Base-by-base conservation (phyloP, 2,329 filamentous ascomycete genomes). In the Nemania abortiva region DNA sequence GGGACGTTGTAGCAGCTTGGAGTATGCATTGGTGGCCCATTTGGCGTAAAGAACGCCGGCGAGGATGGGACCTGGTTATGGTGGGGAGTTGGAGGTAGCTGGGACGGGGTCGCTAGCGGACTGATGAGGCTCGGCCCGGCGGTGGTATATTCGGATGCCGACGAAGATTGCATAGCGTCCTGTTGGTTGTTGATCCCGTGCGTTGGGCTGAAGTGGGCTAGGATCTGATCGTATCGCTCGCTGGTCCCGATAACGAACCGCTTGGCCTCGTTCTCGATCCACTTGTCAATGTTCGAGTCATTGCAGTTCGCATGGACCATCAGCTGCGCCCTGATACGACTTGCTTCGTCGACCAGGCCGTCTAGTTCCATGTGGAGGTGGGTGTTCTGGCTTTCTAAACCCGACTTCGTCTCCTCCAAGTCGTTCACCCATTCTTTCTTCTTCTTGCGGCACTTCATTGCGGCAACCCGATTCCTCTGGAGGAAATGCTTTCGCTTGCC, bases 371-470 rank as follows among this genome's bases (percentile, higher is more conserved):
- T 74, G 13, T 83, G 83, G 37, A 88, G 79, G 6, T 77, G 74
- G 10, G 73, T 74, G 72, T 88, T 81, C 49, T 82, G 79, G 6
- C 72, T 74, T 74, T 88, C 86, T 53, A 88, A 73, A 0, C 76
- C 79, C 10, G 77, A 71, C 64, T 83, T 84, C 6, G 80, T 81
- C 62, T 84, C 82, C 68, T 88, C 84, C 24, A 88, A 75, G n/a
- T 84, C 82, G 13, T 79, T 79, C 24, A 86, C 82, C 82, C 84
- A 87, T 72, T 83, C 80, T 78, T 88, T 89, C 74, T 87, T 88
- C 79, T 92, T 92, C 75, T 91, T 87, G 3, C 91, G 87, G 75
- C 91, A 94, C 76, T 93, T 93, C 77, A 89, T 91, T 1, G 92
- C 91, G 0, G 92, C 91, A 2, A 91, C 82, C 10, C 91, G 86